Evolutionary conservation across 495 filamentous ascomycete species (phyloP), one percentile per base, ranked within the genome.

Genomic region (Halenospora varia): DNA sequence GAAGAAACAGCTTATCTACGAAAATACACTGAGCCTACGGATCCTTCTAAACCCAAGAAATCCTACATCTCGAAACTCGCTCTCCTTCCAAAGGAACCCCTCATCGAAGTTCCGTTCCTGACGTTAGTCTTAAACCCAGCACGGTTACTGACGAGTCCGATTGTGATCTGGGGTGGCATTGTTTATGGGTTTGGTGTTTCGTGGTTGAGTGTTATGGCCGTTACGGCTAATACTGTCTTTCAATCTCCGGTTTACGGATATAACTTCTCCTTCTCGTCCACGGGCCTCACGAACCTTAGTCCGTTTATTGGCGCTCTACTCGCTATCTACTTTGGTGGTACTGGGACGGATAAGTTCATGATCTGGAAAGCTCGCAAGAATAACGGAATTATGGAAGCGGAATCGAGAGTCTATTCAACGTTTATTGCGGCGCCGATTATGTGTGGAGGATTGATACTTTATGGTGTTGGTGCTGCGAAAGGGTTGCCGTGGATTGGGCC

Each of bases 1-100:
- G 84, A 88, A 66, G 84, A 88, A 66, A 87, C 83, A 1, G 85
- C 82, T 64, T 86, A 80, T 58, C 29, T 35, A 4, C 44, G 44
- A 4, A 35, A 35, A 35, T 13, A 35, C 29, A 35, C 29, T 13
- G 29, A 35, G 29, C 4, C 6, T 13, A 35, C 29, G 6, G 29
- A 35, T 6, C 4, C 6, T 13, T 4, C 29, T 13, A 35, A 35
- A 13, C 13, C 29, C 4, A 35, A 4, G 13, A 35, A 35, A 13
- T 6, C 29, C 13, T 35, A 6, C 13, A 13, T 35, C 29, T 35
- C 29, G 4, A 4, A 13, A 4, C 29, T 35, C 6, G 29, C 29
- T 35, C 29, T 35, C 6, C 4, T 35, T 35, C 29, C 29, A 35
- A 13, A 4, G 13, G 29, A 6, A 4, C 29, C 6, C 4, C 29